Percentiles rank a stretch among this genome's conserved stretches.
phyloP scores from a whole-genome alignment of 2,329 filamentous ascomycete genomes.

The Fusarium musae region DNA sequence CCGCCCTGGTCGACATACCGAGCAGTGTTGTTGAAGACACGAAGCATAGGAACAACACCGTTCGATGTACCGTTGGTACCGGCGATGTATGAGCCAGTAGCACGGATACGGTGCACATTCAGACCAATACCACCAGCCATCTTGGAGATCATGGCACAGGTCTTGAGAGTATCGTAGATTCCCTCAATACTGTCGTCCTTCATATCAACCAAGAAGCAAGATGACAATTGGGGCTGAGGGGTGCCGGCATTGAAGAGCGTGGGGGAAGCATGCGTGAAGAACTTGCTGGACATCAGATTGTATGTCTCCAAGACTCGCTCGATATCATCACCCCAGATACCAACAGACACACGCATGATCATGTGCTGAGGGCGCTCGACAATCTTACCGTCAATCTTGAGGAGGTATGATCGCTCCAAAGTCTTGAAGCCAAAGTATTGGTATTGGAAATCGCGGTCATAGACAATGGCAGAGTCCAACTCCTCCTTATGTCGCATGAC shows the following conservation, averaged over 20 bases:
- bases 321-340: constrained; percentile 94
- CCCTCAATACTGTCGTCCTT: constrained; percentile 99
- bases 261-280: constrained; percentile 97
- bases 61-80: constrained; percentile 99
- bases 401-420: constrained; percentile 94
- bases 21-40: constrained; percentile 99
- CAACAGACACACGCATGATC: constrained; percentile 99
- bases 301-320: constrained; percentile 97
- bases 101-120: constrained; percentile 95
- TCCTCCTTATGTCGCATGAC: constrained; percentile 97
- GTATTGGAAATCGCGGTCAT: constrained; percentile 99
- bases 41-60: constrained; percentile 96
- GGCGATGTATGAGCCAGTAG: constrained; percentile 96
- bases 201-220: constrained; percentile 99
- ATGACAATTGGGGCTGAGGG: constrained; percentile 92
- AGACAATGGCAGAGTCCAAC: constrained; percentile 98
- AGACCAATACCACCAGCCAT: constrained; percentile 98
- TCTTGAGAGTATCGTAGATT: constrained; percentile 99
- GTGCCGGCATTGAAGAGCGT: constrained; percentile 99
- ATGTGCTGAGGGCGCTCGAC: constrained; percentile 98
- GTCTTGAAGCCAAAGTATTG: constrained; percentile 99
- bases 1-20: constrained; percentile 98
- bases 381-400: constrained; percentile 95
- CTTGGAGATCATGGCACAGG: constrained; percentile 99
- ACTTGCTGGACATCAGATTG: constrained; percentile 98